Evolutionary conservation across 495 filamentous ascomycete species (phyloP), one percentile per base, ranked within the genome.

Genomic region (Pseudevernia furfuracea): DNA sequence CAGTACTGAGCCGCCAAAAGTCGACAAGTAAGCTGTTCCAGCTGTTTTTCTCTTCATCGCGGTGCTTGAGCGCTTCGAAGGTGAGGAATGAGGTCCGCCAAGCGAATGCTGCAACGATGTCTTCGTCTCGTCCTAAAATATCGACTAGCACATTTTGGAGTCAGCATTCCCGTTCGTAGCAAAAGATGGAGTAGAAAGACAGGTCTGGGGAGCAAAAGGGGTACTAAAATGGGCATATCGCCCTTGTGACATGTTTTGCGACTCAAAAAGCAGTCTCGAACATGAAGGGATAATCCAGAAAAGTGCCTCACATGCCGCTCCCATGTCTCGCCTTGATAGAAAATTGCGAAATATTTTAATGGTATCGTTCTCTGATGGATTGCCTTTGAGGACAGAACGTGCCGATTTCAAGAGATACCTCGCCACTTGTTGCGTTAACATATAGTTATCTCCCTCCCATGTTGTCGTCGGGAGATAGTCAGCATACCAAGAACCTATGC

Each of bases 391-490:
- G 4, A 88, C 85, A 23, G 83, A 77, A 48, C 86, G 82, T 4
- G 86, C 86, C 55, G 84, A 82, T 75, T 87, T 87, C 58, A 87
- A 76, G 44, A 87, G 77, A 68, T 89, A 89, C 67, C 87, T 79
- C 6, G 86, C 84, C n/a, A 89, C 87, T 76, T 91, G 88, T 69
- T 90, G 88, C 41, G 85, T 86, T 56, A 90, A 76, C 85, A 90
- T 89, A 70, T 87, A 89, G 75, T 90, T 90, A 72, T 90, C 88
- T 48, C 88, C 86, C 72, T 85, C 83, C 74, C 80, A 85, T 17
- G 87, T 90, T 34, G 85, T 78, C 0, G 85, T 88, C 25, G 88
- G 85, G 1, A 89, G 77, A 71, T 88, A 87, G 67, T 89, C 85
- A 10, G 88, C 76, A 71, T 88, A 90, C 77, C 81, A 84, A 10